Evolutionary conservation across 129 eudicot species (phyloP).

Genomic region (Calendula officinalis): DNA sequence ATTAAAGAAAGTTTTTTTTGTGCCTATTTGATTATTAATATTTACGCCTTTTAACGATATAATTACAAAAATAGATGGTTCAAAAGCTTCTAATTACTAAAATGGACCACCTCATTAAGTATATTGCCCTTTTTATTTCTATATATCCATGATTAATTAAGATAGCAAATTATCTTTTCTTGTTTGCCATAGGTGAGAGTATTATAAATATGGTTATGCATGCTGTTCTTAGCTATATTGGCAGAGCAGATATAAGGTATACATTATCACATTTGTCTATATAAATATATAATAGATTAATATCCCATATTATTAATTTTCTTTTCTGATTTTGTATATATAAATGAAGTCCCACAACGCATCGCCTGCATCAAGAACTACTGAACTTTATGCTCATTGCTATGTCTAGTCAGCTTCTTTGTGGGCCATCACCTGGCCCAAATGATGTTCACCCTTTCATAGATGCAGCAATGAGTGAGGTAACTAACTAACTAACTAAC

Average conservation of each 20-base stretch:
- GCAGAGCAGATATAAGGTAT: constrained; percentile 83
- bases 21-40: constrained; percentile 8
- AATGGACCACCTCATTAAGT: too few species aligned
- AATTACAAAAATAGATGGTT: too few species aligned
- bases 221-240: constrained; percentile 70
- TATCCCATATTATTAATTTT: too few species aligned
- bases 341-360: constrained; percentile 58
- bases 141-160: too few species aligned
- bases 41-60: too few species aligned
- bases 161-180: too few species aligned
- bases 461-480: constrained; percentile 87
- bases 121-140: too few species aligned
- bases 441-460: constrained; percentile 80
- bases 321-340: constrained; percentile 2
- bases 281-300: too few species aligned
- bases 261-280: too few species aligned
- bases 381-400: constrained; percentile 88
- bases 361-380: constrained; percentile 81
- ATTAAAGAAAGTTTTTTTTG: neutral
- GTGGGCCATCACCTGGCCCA: constrained; percentile 88
- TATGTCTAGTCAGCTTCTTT: constrained; percentile 94
- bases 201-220: constrained; percentile 56
- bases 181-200: constrained; percentile 55
- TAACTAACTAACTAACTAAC: too few species aligned
- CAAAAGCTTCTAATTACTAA: too few species aligned